Conservation (phyloP, 2,329 filamentous ascomycete genomes). For the Aspergillus texensis region DNA sequence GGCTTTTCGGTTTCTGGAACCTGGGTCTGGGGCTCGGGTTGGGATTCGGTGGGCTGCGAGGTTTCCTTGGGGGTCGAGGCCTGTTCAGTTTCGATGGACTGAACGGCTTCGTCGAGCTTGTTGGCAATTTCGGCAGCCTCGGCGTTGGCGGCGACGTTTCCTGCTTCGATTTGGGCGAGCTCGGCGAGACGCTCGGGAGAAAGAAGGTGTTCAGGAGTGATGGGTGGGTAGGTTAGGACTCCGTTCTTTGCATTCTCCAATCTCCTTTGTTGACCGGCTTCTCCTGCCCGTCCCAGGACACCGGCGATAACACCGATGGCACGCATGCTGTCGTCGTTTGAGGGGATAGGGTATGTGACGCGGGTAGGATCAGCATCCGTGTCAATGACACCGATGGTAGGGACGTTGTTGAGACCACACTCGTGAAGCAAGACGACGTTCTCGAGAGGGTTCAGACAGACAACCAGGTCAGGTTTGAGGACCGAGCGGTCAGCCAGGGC, state of each 20-base stretch:
- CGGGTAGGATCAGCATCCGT: conserved; percentile 89
- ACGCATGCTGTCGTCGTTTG: conserved; percentile 94
- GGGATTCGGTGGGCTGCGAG: not conserved
- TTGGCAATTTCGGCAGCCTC: not conserved
- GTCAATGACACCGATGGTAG: conserved; percentile 92
- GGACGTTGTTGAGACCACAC: conserved; percentile 83
- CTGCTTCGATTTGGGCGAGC: not conserved
- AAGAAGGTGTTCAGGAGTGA: conserved; percentile 24
- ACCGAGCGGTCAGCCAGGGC: conserved; percentile 66
- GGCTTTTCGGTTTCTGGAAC: not conserved
- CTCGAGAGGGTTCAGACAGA: conserved; percentile 90
- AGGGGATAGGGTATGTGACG: conserved; percentile 95
- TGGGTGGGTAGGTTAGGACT: conserved; percentile 58
- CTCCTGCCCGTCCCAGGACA: conserved; percentile 79
- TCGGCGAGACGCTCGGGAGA: not conserved
- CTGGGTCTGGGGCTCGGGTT: not conserved
- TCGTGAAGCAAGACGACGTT: conserved; percentile 90
- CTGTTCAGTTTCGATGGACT: not conserved
- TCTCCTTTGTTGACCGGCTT: conserved; percentile 72
- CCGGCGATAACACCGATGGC: conserved; percentile 80
- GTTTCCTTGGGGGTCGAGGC: too few relatives aligned
- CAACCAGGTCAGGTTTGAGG: conserved; percentile 83
- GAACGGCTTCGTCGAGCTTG: not conserved
- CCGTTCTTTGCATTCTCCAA: conserved; percentile 65
- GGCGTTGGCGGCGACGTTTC: not conserved